Evolutionary conservation across 2,329 filamentous ascomycete species (phyloP), one percentile per base, ranked within the genome.

Genomic region (Sclerotinia minor): DNA sequence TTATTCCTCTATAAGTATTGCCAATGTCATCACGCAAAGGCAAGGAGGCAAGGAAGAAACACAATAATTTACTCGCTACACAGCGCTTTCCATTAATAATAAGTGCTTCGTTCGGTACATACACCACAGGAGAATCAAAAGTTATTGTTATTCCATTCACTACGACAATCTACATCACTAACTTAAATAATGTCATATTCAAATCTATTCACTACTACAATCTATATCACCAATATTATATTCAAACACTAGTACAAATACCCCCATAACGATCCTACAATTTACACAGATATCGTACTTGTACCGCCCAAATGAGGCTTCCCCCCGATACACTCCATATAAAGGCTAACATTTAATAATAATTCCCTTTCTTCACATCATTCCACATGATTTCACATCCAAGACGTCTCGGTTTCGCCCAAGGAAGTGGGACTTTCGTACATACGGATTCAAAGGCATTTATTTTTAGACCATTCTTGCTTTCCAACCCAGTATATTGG

Each of bases 401-500:
- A 55, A 64, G 35, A 55, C 55, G 61, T 53, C 38, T 64, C 35
- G 44, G 32, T 54, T 55, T 64, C 50, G 24, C 49, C 61, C 49
- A 55, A 41, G 24, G 55, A 38, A 38, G 52, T 57, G 50, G 38
- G 58, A n/a, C 63, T 21, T 57, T 47, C 13, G 21, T 52, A 47
- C 47, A 63, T 21, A 60, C 32, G 58, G 45, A 52, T 63, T 41
- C 61, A 44, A 54, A 54, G 8, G 41, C 52, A 65, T 65, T 65
- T 65, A 65, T 65, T 65, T 65, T 49, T 65, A 65, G 64, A 65
- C 9, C 32, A 44, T 60, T 60, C 26, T 65, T 49, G 15, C 50
- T 29, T 35, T 35, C 41, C 29, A 41, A 29, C 24, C 24, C 38
- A 11, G 8, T 17, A 60, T 21, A 24, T 47, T 60, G 29, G 24